phyloP scores from a whole-genome alignment of 768 basidiomycete genomes.

The Pisolithus marmoratus region DNA sequence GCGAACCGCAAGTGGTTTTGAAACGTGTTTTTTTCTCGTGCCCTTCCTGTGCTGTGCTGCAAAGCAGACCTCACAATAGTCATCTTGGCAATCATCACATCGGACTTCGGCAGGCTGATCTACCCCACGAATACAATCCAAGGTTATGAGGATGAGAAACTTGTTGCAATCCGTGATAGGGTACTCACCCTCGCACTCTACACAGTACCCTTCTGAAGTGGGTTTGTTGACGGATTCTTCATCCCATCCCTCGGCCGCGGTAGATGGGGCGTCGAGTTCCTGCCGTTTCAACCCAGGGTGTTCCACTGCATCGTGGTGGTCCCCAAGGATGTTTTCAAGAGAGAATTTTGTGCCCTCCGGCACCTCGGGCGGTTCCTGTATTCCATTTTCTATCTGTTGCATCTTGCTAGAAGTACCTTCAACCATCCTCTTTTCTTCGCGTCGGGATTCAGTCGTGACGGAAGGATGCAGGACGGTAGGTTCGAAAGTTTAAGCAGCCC shows the following conservation, averaged over 20 bases:
- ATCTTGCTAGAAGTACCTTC: neutral
- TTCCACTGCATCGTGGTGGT: conserved; percentile 58
- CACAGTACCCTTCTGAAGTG: conserved; percentile 59
- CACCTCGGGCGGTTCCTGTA: neutral
- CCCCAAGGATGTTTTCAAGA: conserved; percentile 63
- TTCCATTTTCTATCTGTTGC: neutral
- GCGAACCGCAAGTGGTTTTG: conserved; percentile 37
- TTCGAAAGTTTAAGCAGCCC: too few species aligned
- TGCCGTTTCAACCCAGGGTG: conserved; percentile 36
- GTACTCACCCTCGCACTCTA: conserved; percentile 79
- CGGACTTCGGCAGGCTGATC: conserved; percentile 78
- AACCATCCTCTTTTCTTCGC: neutral
- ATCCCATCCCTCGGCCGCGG: conserved; percentile 55
- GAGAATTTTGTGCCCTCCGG: conserved; percentile 38
- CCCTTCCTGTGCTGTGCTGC: conserved; percentile 82
- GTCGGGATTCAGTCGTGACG: too few species aligned
- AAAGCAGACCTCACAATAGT: conserved; percentile 83
- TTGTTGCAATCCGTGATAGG: neutral
- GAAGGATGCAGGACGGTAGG: too few species aligned
- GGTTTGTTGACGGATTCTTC: conserved; percentile 49
- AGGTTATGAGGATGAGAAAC: neutral
- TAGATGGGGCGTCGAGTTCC: conserved; percentile 29
- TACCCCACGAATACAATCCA: conserved; percentile 22
- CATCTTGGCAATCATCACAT: conserved; percentile 68
- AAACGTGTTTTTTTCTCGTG: conserved; percentile 57